Conservation (phyloP, 441 rosid species). For the Jatropha multifida region DNA sequence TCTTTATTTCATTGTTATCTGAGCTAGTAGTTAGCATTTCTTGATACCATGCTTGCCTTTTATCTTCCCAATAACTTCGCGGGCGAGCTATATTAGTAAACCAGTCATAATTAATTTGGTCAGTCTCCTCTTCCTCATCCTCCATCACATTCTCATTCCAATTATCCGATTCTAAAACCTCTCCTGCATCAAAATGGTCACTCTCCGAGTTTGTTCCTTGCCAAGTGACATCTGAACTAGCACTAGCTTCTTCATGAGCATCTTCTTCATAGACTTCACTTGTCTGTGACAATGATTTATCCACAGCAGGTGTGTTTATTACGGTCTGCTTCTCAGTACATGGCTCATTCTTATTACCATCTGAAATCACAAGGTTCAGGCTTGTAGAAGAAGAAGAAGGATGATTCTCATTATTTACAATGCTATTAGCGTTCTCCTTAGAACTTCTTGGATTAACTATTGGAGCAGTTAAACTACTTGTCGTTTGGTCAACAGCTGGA, state of each 20-base stretch:
- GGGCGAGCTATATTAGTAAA: constrained; percentile 71
- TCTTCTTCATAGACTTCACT: constrained; percentile 20
- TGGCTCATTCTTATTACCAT: constrained; percentile 10
- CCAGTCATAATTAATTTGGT: constrained; percentile 51
- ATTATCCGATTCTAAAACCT: constrained; percentile 29
- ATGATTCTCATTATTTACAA: constrained; percentile 15
- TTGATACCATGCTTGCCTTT: constrained; percentile 65
- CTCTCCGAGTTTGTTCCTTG: constrained; percentile 21
- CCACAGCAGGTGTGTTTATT: neutral
- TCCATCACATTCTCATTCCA: constrained; percentile 33
- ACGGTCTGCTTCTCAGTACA: constrained; percentile 3
- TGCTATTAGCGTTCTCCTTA: constrained; percentile 17
- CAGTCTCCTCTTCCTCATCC: constrained; percentile 43
- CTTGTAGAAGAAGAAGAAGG: constrained; percentile 25
- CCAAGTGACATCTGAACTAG: constrained; percentile 20
- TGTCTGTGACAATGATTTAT: constrained; percentile 5
- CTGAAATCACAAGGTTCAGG: neutral
- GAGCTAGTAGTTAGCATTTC: constrained; percentile 56
- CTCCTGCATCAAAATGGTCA: constrained; percentile 21
- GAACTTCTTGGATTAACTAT: constrained; percentile 18
- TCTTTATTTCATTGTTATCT: constrained; percentile 57
- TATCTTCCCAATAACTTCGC: constrained; percentile 84
- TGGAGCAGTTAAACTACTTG: constrained; percentile 19
- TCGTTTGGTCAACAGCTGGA: constrained; percentile 31
- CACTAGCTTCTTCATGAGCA: constrained; percentile 17